Evolutionary conservation across 805 yeast species (phyloP).

Genomic region (Kockiozyma suomiensis): DNA sequence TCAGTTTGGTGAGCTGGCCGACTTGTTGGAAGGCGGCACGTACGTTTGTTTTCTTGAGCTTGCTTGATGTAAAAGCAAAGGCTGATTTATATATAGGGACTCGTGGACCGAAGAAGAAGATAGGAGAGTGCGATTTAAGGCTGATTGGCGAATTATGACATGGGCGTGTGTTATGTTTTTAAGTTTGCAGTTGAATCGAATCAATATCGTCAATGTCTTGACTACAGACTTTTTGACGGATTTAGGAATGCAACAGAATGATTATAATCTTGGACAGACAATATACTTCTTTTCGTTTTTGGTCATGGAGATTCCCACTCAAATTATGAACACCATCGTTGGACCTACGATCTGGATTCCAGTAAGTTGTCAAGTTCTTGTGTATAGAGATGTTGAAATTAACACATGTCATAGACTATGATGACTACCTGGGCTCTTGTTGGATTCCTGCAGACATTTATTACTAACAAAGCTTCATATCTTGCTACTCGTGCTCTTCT

Average conservation of each 20-base stretch:
- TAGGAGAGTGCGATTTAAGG: conserved; percentile 50
- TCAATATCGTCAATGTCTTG: conserved; percentile 59
- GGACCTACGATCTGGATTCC: conserved; percentile 73
- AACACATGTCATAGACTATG: conserved; percentile 42
- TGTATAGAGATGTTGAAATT: not conserved
- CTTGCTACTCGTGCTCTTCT: conserved; percentile 53
- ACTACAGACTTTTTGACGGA: conserved; percentile 60
- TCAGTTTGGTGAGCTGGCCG: conserved; percentile 23
- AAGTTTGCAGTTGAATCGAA: conserved; percentile 62
- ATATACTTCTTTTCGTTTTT: conserved; percentile 54
- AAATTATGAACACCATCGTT: conserved; percentile 60
- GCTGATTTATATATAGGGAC: conserved; percentile 17
- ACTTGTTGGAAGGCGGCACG: conserved; percentile 25
- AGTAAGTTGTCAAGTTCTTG: conserved; percentile 43
- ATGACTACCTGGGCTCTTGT: conserved; percentile 60
- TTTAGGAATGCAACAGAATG: conserved; percentile 54
- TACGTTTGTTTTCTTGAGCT: conserved; percentile 3
- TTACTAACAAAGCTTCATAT: conserved; percentile 49
- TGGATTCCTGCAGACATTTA: conserved; percentile 54
- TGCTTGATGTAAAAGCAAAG: not conserved
- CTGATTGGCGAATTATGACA: conserved; percentile 58
- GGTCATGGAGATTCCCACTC: conserved; percentile 67
- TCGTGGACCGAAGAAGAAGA: conserved; percentile 59
- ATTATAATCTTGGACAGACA: conserved; percentile 62
- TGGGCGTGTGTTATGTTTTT: conserved; percentile 64